A percentile compares a stretch with the other conserved stretches of the same genome.
These are phyloP conservation scores for Pythium rhizo-oryzae DNA, from an alignment of 352 stramenopile genomes.

Conservation along the genomic window DNA sequence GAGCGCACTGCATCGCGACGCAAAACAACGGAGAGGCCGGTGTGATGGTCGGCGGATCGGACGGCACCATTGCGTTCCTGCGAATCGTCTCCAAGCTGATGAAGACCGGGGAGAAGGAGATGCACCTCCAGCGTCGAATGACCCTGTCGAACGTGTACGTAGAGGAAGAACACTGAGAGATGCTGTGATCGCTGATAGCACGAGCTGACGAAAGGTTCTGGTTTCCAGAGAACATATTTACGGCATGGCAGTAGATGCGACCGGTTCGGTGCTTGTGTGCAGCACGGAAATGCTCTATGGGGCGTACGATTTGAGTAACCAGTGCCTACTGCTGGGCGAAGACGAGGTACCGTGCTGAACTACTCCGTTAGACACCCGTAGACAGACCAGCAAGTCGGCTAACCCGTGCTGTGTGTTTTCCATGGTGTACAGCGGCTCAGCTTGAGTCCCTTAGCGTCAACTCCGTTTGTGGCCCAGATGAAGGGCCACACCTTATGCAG, in stretches of 20 bases:
- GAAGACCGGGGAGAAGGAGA: conserved; percentile 59
- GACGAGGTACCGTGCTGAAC: conserved; percentile 42
- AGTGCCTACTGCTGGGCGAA: conserved; percentile 66
- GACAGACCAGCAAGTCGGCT: background rate
- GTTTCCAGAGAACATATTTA: conserved; percentile 44
- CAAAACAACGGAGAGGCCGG: conserved; percentile 66
- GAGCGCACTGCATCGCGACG: conserved; percentile 28
- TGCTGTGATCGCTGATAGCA: background rate
- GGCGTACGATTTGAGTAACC: conserved; percentile 71
- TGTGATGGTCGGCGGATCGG: conserved; percentile 58
- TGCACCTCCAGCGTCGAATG: conserved; percentile 70
- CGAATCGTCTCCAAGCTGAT: conserved; percentile 59
- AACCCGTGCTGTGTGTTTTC: background rate
- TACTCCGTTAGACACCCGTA: background rate
- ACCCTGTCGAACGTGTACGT: conserved; percentile 47
- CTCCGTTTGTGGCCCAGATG: conserved; percentile 38
- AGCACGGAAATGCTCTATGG: conserved; percentile 65
- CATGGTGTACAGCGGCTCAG: conserved; percentile 34
- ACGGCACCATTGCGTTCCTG: conserved; percentile 64
- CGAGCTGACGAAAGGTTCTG: background rate
- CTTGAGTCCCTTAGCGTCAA: conserved; percentile 47
- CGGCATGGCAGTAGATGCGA: conserved; percentile 48
- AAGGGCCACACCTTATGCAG: conserved; percentile 45
- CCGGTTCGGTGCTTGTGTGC: conserved; percentile 55
- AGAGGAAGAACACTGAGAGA: background rate